Evolutionary conservation across 345 rosid species (phyloP), one percentile per base, ranked within the genome.

Genomic region (Eutrema yunnanense): DNA sequence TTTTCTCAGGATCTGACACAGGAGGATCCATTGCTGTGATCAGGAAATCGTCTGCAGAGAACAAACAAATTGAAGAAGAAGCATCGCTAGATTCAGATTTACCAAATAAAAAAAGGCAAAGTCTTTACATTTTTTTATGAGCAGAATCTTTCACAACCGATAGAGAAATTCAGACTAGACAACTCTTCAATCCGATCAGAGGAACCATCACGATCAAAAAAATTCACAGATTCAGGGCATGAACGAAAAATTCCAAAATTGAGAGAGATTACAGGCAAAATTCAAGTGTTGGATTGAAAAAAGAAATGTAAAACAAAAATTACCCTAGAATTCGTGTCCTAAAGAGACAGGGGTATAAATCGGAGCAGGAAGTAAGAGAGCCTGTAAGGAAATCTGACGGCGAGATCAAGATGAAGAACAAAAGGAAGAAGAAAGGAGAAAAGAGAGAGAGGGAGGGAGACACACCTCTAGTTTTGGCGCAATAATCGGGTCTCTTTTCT

Each of bases 1-100:
- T 83, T 74, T 73, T 87, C 34, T 86, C 88, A 26, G 67, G 75
- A 53, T 86, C 86, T 2, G 51, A 33, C 16, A 75, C 65, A n/a
- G 87, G 84, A 73, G 66, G 77, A 73, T 89, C 89, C 86, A 83
- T 78, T 56, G 62, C 5, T 65, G 38, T 52, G 10, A 30, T 33
- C 36, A 7, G 26, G 13, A 14, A 50, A 22, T 26, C 44, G 32
- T 75, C 69, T 68, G 50, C 40, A 50, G 34, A 36, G 26, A 59
- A 58, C 58, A 69, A 8, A 53, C 34, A 26, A 4, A 66, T 2
- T 6, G 7, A 74, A 30, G 52, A 65, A 66, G 8, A 55, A 65
- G 9, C 55, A 65, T 65, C 5, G 16, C 5, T 11, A 13, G 56
- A 55, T 37, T 32, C 51, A 70, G 48, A 47, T 44, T 53, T 29